Evolutionary conservation across 306 rosid species (phyloP), one percentile per base, ranked within the genome.

Genomic region (Abrus precatorius): DNA sequence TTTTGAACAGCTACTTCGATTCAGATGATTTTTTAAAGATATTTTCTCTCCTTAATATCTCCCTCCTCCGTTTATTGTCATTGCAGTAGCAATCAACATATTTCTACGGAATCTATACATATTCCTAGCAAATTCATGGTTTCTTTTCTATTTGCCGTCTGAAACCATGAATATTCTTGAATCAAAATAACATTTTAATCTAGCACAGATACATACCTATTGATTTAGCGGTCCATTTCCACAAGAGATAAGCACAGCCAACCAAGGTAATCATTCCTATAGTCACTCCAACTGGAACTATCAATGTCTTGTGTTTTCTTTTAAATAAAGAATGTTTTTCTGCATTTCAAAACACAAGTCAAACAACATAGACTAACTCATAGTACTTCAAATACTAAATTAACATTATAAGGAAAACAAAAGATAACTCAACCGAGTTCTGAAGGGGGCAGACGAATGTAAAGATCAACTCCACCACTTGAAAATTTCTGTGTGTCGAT

Each of bases 391-490:
- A 53, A 53, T 53, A n/a, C 7, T n/a, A 38, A 1, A 57, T 30
- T 60, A 3, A 30, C 38, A 1, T 5, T 3, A 20, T 52, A 54
- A 20, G 77, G 5, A 38, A 6, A 3, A 30, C 3, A 75, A 33
- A 10, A 76, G 49, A 5, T 1, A 13, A 47, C 1, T 36, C 3
- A 1, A 88, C 89, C 88, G 5, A 71, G 76, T 56, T 88, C 82
- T 49, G 79, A 33, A 20, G 20, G 2, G 5, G 69, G 65, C 45
- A 57, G 48, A 8, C 77, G 85, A 75, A 82, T 49, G 63, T 56
- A 34, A 45, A 82, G 77, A 57, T 82, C 77, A 34, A 9, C 33
- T 9, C 81, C 85, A 1, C 20, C 67, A 6, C 4, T 55, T 53
- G 80, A 73, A 11, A 74, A 54, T 0, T 14, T 52, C 1, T 80